Evolutionary conservation across 2,329 filamentous ascomycete species (phyloP).

Genomic region (Verticillium isaacii): DNA sequence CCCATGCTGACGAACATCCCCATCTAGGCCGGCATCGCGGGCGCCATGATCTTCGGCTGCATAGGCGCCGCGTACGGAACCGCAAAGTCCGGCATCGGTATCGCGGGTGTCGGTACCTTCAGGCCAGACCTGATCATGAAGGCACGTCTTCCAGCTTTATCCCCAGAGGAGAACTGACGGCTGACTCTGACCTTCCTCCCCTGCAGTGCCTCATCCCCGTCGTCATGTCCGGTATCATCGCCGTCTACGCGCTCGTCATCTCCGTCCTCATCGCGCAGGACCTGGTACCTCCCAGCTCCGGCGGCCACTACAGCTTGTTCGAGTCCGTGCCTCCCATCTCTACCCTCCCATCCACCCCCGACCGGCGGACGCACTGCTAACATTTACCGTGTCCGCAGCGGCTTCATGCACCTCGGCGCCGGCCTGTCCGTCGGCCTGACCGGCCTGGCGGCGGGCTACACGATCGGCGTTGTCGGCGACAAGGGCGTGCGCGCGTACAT

Average conservation of each 20-base stretch:
- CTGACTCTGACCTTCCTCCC: background rate
- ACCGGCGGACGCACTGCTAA: slow-evolving; percentile 8
- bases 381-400: slow-evolving; percentile 40
- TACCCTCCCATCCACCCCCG: too few species aligned
- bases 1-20: background rate
- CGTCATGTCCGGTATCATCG: slow-evolving; percentile 99
- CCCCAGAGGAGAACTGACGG: background rate
- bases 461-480: slow-evolving; percentile 94
- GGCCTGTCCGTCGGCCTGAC: slow-evolving; percentile 89
- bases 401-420: slow-evolving; percentile 89
- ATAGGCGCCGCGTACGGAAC: slow-evolving; percentile 81
- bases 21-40: slow-evolving; percentile 67
- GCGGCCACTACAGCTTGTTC: slow-evolving; percentile 74
- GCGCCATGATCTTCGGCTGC: slow-evolving; percentile 80
- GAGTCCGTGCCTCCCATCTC: slow-evolving; percentile 46
- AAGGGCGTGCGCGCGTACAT: slow-evolving; percentile 92
- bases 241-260: slow-evolving; percentile 95
- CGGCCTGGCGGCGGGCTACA: slow-evolving; percentile 90
- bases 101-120: slow-evolving; percentile 80
- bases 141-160: slow-evolving; percentile 37
- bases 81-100: slow-evolving; percentile 83
- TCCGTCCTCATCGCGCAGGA: slow-evolving; percentile 93
- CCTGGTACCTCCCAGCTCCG: slow-evolving; percentile 64
- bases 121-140: slow-evolving; percentile 89
- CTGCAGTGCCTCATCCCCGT: slow-evolving; percentile 74